These are phyloP conservation scores for Millerozyma miso DNA, from an alignment of 805 yeast species.

Conservation along the genomic window DNA sequence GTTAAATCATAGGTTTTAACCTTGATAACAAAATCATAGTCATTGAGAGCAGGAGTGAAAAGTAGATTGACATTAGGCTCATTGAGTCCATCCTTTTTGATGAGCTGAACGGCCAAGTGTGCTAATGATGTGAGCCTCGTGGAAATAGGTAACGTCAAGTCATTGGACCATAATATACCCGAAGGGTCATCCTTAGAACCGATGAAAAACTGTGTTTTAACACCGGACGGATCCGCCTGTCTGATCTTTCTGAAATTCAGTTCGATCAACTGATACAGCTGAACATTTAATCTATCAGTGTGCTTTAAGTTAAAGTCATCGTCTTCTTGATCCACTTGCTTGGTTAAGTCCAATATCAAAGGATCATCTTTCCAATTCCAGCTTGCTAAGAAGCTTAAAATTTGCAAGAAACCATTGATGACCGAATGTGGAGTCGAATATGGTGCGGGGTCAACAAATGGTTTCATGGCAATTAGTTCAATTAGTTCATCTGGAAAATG, in stretches of 20 bases:
- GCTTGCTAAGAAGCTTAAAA: slow-evolving; percentile 60
- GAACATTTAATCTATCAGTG: slow-evolving; percentile 59
- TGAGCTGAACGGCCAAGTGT: slow-evolving; percentile 61
- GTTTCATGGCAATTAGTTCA: slow-evolving; percentile 78
- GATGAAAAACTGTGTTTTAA: slow-evolving; percentile 74
- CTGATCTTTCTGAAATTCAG: slow-evolving; percentile 66
- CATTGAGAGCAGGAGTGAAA: slow-evolving; percentile 78
- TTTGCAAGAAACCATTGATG: slow-evolving; percentile 75
- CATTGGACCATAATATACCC: slow-evolving; percentile 78
- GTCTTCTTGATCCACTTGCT: slow-evolving; percentile 22
- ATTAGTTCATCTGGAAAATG: slow-evolving; percentile 76
- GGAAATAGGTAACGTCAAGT: slow-evolving; percentile 66
- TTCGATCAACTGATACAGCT: slow-evolving; percentile 57
- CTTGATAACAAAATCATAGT: slow-evolving; percentile 76
- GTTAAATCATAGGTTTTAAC: slow-evolving; percentile 45
- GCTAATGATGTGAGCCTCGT: slow-evolving; percentile 85
- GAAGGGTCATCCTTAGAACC: slow-evolving; percentile 82
- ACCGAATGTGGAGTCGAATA: slow-evolving; percentile 75
- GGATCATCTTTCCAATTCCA: slow-evolving; percentile 98
- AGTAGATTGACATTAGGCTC: slow-evolving; percentile 45
- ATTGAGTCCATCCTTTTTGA: slow-evolving; percentile 42
- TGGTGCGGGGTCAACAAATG: slow-evolving; percentile 87
- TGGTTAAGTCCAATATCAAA: slow-evolving; percentile 71
- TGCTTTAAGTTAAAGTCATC: slow-evolving; percentile 37
- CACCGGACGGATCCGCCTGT: slow-evolving; percentile 74